Base-by-base conservation (phyloP, 176 grass and related monocot genomes). In the Thinopyrum elongatum region DNA sequence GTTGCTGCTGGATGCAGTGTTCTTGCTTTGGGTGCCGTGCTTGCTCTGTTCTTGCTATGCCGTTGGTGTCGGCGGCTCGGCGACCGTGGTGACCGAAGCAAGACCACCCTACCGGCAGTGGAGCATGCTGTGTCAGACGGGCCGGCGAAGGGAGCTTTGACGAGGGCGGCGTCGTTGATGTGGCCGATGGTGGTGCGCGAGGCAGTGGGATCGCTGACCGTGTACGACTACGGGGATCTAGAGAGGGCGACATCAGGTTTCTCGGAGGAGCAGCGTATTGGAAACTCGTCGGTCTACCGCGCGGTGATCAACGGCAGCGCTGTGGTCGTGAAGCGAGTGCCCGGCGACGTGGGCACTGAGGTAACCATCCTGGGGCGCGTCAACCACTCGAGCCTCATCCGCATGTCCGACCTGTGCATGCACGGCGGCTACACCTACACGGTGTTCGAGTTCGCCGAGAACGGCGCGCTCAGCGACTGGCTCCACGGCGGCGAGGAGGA, bases 361-460 rank as follows among this genome's bases (percentile, higher is more conserved):
- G 84, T 97, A 15, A 82, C 88, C 58, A 84, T 94, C 60, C 86
- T 88, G 80, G 86, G 90, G 36, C 80, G 82, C 78, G 82, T 94
- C 77, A 92, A 90, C 84, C 95, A 97, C 84, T 85, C 91, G 23
- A 97, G 94, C 78, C 84, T 97, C 11, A 78, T 93, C 64, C 77
- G 88, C 29, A 87, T 97, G 33, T 76, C 83, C 46, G 90, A 90
- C 69, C 44, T 94, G 38, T 84, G 90, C 44, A 92, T 86, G 82
- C 86, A 93, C 65, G 44, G 70, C 41, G 90, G 89, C 5, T 88
- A 74, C 64, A 94, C 92, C 92, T 97, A 90, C 63, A 89, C 90
- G 19, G 89, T 93, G 27, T 88, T 47, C 36, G 95, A 97, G 77
- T 91, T 76, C 78, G 95, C 90, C 41, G 88, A 90, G 64, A 82